These are phyloP conservation scores for Sporopachydermia lactativora DNA, from an alignment of 805 yeast genomes.

Conservation along the genomic window DNA sequence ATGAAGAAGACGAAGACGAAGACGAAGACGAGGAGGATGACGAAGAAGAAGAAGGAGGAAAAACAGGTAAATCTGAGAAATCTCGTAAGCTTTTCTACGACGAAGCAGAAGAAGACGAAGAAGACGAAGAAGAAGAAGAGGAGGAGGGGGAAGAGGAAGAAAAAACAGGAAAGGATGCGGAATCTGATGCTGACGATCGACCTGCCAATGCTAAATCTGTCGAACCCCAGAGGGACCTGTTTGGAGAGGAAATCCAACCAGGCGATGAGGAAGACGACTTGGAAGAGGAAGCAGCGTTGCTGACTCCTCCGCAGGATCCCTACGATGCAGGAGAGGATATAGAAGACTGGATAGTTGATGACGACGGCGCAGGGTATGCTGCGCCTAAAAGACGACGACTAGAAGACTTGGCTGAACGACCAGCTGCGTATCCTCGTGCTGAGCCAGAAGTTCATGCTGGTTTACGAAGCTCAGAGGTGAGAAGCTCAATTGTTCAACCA, in stretches of 20 bases:
- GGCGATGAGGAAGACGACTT: conserved; percentile 10
- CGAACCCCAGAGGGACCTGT: too few species aligned
- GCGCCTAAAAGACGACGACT: conserved; percentile 12
- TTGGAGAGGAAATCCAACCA: conserved; percentile 14
- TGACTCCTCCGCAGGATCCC: conserved; percentile 15
- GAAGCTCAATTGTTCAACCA: conserved; percentile 7
- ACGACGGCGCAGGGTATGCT: conserved; percentile 39
- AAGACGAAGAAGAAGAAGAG: conserved; percentile 17
- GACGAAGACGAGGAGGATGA: conserved; percentile 16
- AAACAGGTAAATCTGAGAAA: conserved; percentile 14
- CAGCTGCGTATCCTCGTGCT: conserved; percentile 5
- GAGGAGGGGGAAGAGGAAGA: conserved; percentile 11
- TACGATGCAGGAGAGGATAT: conserved; percentile 27
- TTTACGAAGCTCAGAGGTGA: conserved; percentile 4
- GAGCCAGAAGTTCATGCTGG: conserved; percentile 5
- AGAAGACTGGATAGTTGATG: conserved; percentile 49
- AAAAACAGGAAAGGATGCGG: conserved; percentile 4
- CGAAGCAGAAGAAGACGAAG: conserved; percentile 9
- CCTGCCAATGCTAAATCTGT: too few species aligned
- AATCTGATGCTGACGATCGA: too few species aligned
- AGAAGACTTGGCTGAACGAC: not conserved
- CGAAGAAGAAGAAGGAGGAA: conserved; percentile 18
- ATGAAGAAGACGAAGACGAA: conserved; percentile 11
- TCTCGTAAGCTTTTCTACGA: too few species aligned
- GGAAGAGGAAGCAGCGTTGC: conserved; percentile 9